phyloP scores from a whole-genome alignment of 1,284 basidiomycete genomes.

The Cryptococcus sp. region DNA sequence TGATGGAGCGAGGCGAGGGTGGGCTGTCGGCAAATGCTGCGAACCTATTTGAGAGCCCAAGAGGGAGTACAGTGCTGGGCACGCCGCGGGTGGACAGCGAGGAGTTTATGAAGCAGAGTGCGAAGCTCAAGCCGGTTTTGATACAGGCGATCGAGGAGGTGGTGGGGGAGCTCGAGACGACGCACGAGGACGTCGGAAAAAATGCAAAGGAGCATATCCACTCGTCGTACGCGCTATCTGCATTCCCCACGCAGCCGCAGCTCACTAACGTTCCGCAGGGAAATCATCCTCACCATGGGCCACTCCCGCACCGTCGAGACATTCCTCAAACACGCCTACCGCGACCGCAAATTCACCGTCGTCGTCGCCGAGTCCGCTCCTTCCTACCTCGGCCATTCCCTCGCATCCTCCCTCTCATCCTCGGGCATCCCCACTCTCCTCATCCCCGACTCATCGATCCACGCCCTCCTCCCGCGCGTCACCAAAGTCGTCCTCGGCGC shows the following conservation, averaged over 20 bases:
- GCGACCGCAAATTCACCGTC: constrained; percentile 89
- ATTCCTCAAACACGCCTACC: constrained; percentile 85
- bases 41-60: constrained; percentile 34
- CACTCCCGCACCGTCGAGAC: constrained; percentile 89
- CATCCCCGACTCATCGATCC: constrained; percentile 91
- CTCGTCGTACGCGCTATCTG: constrained; percentile 68
- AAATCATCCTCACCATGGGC: constrained; percentile 95
- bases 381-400: constrained; percentile 77
- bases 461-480: constrained; percentile 92
- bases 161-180: constrained; percentile 91
- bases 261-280: constrained; percentile 54
- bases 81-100: constrained; percentile 28
- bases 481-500: constrained; percentile 94
- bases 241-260: not conserved
- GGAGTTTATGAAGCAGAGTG: constrained; percentile 47
- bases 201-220: constrained; percentile 95
- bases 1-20: constrained; percentile 42
- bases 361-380: constrained; percentile 95
- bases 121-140: constrained; percentile 54
- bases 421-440: constrained; percentile 88
- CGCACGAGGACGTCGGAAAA: constrained; percentile 91
- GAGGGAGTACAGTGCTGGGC: constrained; percentile 9
- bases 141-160: constrained; percentile 93
- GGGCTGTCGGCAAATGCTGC: constrained; percentile 27
- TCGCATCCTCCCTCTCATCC: constrained; percentile 73